Percentiles rank a stretch among this genome's conserved stretches.
Evolutionary conservation across 306 rosid genomes (phyloP).

Genomic region (Prunus campanulata): DNA sequence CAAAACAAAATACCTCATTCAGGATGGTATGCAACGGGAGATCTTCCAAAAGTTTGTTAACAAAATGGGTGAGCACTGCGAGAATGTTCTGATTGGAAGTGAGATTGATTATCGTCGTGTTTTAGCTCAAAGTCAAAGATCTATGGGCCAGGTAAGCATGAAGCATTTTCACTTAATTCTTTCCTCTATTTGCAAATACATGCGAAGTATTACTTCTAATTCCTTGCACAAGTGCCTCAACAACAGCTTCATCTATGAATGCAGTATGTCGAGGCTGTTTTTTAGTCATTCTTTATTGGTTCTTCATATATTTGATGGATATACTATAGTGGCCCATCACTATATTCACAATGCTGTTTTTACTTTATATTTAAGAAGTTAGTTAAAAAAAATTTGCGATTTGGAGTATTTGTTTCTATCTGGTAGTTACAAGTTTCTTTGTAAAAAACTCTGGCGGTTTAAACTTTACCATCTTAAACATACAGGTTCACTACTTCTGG

Average conservation of each 20-base stretch:
- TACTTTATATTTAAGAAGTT: neutral
- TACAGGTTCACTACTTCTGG: conserved; percentile 79
- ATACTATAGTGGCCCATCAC: neutral
- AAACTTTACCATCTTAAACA: conserved; percentile 18
- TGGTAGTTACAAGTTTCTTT: neutral
- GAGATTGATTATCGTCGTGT: conserved; percentile 91
- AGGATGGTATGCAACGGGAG: conserved; percentile 90
- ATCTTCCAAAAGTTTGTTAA: conserved; percentile 65
- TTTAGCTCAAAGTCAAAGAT: conserved; percentile 65
- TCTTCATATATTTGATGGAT: neutral
- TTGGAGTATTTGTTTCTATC: neutral
- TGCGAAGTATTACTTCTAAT: neutral
- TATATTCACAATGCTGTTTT: neutral
- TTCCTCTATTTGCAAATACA: conserved; percentile 13
- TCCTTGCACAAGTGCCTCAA: neutral
- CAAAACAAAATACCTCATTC: conserved; percentile 22
- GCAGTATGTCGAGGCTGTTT: neutral
- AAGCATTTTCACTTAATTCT: conserved; percentile 8
- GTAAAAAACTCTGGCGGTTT: neutral
- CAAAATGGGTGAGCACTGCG: conserved; percentile 73
- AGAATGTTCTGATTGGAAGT: conserved; percentile 69
- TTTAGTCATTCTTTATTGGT: neutral
- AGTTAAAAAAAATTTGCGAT: neutral
- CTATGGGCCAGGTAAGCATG: conserved; percentile 55
- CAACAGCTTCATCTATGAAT: neutral